phyloP scores from a whole-genome alignment of 148 eudicot species.

The Cornus suecica region DNA sequence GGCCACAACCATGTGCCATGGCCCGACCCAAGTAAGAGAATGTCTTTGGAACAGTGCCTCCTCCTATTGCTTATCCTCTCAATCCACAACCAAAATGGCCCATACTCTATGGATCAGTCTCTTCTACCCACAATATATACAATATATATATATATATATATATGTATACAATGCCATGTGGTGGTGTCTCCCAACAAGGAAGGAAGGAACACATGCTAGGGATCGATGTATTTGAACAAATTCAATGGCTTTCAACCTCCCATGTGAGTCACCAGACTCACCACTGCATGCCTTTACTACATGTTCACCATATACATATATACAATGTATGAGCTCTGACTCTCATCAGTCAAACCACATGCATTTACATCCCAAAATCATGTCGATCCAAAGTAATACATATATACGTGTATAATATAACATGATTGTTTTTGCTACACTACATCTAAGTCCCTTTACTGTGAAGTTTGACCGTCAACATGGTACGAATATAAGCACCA shows the following conservation, averaged over 20 bases:
- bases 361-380: no score
- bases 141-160: no score
- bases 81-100: not conserved
- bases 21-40: not conserved
- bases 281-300: not conserved
- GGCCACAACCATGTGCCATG: not conserved
- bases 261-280: slow-evolving; percentile 5
- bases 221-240: not conserved
- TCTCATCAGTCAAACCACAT: no score
- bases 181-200: not conserved
- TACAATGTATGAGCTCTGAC: no score
- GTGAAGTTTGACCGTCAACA: no score
- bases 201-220: not conserved
- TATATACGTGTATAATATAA: no score
- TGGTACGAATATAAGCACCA: no score
- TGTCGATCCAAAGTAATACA: no score
- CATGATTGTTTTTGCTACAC: no score
- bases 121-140: no score
- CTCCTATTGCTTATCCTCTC: not conserved
- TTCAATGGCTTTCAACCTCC: not conserved
- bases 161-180: not conserved
- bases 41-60: not conserved
- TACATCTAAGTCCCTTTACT: no score
- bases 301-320: no score
- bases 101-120: not conserved